A percentile compares a stretch with the other conserved stretches of the same genome.
phyloP scores from a whole-genome alignment of 148 eudicot genomes.

The Vaccinium vitisidaea region DNA sequence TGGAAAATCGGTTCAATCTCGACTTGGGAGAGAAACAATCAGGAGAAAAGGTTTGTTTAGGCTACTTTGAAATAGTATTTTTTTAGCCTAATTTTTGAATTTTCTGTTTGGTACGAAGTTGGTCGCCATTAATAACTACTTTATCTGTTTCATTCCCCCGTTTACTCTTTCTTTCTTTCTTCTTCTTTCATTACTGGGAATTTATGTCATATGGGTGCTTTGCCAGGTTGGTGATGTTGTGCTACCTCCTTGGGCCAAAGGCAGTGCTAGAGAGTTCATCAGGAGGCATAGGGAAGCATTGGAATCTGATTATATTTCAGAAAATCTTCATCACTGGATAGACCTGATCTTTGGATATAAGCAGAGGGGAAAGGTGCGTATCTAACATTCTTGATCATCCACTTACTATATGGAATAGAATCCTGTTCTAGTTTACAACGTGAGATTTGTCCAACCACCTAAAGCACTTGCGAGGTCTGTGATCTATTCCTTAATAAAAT shows the following conservation, averaged over 20 bases:
- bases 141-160: background rate
- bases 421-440: background rate
- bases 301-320: slow-evolving; percentile 95
- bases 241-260: slow-evolving; percentile 96
- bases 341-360: slow-evolving; percentile 93
- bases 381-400: slow-evolving; percentile 5
- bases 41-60: slow-evolving; percentile 81
- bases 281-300: slow-evolving; percentile 91
- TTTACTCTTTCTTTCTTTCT: background rate
- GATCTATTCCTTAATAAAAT: background rate
- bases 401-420: background rate
- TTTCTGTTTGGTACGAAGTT: background rate
- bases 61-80: background rate
- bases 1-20: slow-evolving; percentile 84
- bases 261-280: slow-evolving; percentile 92
- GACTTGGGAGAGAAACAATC: slow-evolving; percentile 98
- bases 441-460: background rate
- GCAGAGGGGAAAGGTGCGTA: slow-evolving; percentile 93
- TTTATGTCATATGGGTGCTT: slow-evolving; percentile 15
- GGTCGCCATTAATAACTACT: background rate
- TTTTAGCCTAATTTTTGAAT: background rate
- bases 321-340: slow-evolving; percentile 97
- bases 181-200: background rate
- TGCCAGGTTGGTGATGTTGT: slow-evolving; percentile 81
- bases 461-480: background rate